A percentile compares a stretch with the other conserved stretches of the same genome.
Conservation (phyloP, 1,284 basidiomycete species). For the Lentinus polychrous region DNA sequence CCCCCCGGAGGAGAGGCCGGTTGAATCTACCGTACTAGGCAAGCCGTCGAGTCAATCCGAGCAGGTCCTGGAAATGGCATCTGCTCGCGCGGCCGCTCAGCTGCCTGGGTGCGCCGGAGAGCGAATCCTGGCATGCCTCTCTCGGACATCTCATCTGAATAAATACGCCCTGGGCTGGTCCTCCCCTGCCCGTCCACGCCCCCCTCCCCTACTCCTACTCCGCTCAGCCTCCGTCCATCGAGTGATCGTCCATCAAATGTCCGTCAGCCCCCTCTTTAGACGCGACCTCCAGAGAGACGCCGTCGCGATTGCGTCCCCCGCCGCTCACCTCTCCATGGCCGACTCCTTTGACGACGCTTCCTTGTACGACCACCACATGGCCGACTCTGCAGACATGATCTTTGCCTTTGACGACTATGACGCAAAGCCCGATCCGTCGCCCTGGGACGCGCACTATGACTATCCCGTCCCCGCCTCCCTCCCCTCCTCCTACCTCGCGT, state of each 20-base stretch:
- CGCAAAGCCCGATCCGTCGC: slow-evolving; percentile 22
- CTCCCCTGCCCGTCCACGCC: slow-evolving; percentile 14
- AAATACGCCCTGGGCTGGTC: slow-evolving; percentile 11
- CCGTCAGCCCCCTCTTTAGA: slow-evolving; percentile 29
- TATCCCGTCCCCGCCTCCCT: slow-evolving; percentile 19
- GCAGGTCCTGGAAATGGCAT: no score
- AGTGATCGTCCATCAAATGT: slow-evolving; percentile 28
- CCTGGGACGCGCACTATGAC: slow-evolving; percentile 32
- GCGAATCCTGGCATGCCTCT: no score
- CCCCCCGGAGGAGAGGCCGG: no score
- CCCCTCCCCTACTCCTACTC: slow-evolving; percentile 12
- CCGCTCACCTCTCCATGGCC: slow-evolving; percentile 33
- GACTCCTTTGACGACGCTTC: slow-evolving; percentile 36
- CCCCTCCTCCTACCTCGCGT: slow-evolving; percentile 24
- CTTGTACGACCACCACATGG: slow-evolving; percentile 5
- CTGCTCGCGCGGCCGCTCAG: no score
- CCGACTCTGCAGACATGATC: slow-evolving; percentile 45
- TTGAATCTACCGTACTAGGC: no score
- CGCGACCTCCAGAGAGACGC: slow-evolving; percentile 23
- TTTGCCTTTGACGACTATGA: slow-evolving; percentile 60
- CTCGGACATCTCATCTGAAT: slow-evolving; percentile 1
- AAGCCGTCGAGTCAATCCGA: no score
- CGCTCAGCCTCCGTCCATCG: no score
- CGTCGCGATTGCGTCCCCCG: slow-evolving; percentile 22
- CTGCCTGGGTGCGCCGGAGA: no score